Percentiles rank a stretch among this genome's conserved stretches.
These are phyloP conservation scores for Pseudocercospora vitis DNA, from an alignment of 2,329 filamentous ascomycete genomes.

Conservation along the genomic window DNA sequence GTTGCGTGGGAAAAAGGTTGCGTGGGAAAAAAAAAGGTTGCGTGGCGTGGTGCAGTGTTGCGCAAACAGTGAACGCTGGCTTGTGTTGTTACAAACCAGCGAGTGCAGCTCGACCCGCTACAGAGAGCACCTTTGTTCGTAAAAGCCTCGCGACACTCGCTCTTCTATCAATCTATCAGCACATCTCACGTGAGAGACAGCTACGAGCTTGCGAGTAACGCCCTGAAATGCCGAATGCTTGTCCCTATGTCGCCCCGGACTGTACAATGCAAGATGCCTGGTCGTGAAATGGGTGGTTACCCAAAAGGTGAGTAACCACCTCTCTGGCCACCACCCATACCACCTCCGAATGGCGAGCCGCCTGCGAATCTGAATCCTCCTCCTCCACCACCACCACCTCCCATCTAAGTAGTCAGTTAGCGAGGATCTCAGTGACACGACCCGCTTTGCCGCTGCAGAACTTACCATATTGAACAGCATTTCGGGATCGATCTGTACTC, in stretches of 20 bases:
- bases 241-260: neutral
- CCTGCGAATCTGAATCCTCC: constrained; percentile 37
- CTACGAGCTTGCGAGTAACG: neutral
- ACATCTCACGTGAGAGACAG: neutral
- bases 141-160: neutral
- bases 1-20: too few species aligned
- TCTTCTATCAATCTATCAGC: neutral
- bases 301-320: constrained; percentile 25
- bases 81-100: too few species aligned
- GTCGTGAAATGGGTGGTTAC: constrained; percentile 4
- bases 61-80: too few species aligned
- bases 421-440: too few species aligned
- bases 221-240: neutral
- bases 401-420: too few species aligned
- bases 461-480: constrained; percentile 82
- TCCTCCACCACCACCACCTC: constrained; percentile 56
- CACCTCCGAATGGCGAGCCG: constrained; percentile 22
- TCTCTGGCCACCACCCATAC: constrained; percentile 16
- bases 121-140: too few species aligned
- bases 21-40: too few species aligned
- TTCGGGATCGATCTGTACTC: constrained; percentile 66
- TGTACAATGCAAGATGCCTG: neutral
- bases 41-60: too few species aligned
- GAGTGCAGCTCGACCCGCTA: too few species aligned
- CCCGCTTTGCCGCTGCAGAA: too few species aligned